Evolutionary conservation across 257 asterid genomes (phyloP).

Genomic region (Apocynum venetum): DNA sequence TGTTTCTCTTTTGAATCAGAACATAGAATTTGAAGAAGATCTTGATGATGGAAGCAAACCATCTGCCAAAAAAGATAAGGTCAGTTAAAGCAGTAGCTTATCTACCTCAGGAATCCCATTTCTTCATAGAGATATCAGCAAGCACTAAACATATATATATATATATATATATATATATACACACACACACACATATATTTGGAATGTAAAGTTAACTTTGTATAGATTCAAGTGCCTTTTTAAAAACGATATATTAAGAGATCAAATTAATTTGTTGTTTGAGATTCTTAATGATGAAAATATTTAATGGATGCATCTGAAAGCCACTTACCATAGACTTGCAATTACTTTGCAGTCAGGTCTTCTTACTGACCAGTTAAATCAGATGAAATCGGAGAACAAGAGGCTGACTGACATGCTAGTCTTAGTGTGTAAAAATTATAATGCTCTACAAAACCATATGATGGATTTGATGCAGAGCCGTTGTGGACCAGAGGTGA

Average conservation of each 20-base stretch:
- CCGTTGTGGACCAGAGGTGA: conserved; percentile 22
- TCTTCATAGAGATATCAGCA: no score
- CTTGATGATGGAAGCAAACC: conserved; percentile 10
- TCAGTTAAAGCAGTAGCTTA: background rate
- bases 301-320: no score
- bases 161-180: no score
- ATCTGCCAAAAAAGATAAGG: conserved; percentile 9
- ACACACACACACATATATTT: no score
- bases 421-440: conserved; percentile 29
- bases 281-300: no score
- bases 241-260: no score
- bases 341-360: conserved; percentile 27
- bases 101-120: no score
- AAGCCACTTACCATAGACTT: background rate
- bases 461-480: conserved; percentile 30
- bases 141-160: no score
- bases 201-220: no score
- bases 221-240: no score
- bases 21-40: conserved; percentile 16
- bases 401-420: conserved; percentile 50
- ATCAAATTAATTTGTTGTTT: no score
- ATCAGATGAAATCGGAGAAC: conserved; percentile 46
- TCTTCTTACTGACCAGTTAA: conserved; percentile 38
- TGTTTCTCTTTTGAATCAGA: conserved; percentile 12
- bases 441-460: conserved; percentile 22